These are phyloP conservation scores for Picea abies DNA, from an alignment of 83 land plant species.

Conservation along the genomic window DNA sequence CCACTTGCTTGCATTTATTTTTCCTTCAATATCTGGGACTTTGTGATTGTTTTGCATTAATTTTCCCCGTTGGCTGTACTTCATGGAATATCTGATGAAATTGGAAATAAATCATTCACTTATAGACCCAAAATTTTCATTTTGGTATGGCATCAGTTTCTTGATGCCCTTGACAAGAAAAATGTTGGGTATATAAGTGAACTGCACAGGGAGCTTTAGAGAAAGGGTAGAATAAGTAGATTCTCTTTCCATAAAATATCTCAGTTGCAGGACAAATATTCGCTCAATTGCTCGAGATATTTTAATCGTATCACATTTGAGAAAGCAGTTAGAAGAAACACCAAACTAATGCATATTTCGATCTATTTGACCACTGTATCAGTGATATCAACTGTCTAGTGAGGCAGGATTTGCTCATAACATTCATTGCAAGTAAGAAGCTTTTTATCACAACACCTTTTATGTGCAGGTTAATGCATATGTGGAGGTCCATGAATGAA, in stretches of 20 bases:
- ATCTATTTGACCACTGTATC: not conserved
- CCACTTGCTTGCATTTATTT: no score
- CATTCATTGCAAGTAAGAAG: not conserved
- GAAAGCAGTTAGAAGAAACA: not conserved
- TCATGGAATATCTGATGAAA: no score
- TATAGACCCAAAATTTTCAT: no score
- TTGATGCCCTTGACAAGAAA: no score
- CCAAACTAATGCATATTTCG: not conserved
- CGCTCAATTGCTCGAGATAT: not conserved
- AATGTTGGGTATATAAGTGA: no score
- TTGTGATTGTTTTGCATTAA: no score
- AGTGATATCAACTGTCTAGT: not conserved
- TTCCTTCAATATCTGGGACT: no score
- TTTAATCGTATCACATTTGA: not conserved
- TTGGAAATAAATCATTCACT: no score
- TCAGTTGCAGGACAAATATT: not conserved
- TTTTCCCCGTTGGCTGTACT: no score
- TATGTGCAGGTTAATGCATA: slow-evolving; percentile 62
- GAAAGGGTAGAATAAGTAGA: not conserved
- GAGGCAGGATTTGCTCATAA: not conserved
- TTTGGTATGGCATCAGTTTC: no score
- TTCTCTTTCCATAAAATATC: not conserved
- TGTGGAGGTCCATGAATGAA: slow-evolving; percentile 87
- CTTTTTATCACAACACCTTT: not conserved
- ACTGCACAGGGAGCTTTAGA: not conserved